phyloP scores from a whole-genome alignment of 345 rosid species.

The Ceriops tagal region DNA sequence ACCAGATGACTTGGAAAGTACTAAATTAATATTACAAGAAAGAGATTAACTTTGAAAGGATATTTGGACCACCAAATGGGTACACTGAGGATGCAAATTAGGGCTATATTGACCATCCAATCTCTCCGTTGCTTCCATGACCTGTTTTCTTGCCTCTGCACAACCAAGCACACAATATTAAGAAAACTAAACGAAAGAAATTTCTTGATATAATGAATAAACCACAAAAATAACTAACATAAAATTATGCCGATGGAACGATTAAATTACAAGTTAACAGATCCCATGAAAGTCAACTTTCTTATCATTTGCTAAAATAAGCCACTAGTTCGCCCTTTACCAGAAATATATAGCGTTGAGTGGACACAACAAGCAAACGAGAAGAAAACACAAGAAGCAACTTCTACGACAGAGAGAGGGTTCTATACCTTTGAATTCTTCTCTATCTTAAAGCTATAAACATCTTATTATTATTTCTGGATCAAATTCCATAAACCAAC shows the following conservation, averaged over 20 bases:
- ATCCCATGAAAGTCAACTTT: slow-evolving; percentile 1
- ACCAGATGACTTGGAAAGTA: not conserved
- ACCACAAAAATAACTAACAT: not conserved
- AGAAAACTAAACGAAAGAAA: not conserved
- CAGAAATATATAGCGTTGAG: not conserved
- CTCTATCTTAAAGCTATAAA: too few species aligned
- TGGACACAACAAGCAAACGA: not conserved
- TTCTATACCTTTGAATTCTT: too few species aligned
- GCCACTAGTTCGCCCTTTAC: not conserved
- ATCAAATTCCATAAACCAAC: too few species aligned
- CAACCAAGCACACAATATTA: slow-evolving; percentile 5
- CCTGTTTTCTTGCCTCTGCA: slow-evolving; percentile 89
- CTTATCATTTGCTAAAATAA: not conserved
- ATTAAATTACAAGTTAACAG: not conserved
- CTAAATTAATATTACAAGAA: not conserved
- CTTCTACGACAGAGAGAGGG: too few species aligned
- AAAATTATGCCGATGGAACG: not conserved
- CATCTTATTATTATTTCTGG: too few species aligned
- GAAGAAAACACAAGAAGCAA: too few species aligned
- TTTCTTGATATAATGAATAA: not conserved
- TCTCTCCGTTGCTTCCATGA: slow-evolving; percentile 90
- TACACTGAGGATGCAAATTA: slow-evolving; percentile 71
- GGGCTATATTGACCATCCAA: slow-evolving; percentile 86
- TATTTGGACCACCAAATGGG: slow-evolving; percentile 97
- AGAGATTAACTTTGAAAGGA: slow-evolving; percentile 42